Percentiles rank a stretch among this genome's conserved stretches.
phyloP scores from a whole-genome alignment of 352 stramenopile genomes.

The Blastocystis sp. region DNA sequence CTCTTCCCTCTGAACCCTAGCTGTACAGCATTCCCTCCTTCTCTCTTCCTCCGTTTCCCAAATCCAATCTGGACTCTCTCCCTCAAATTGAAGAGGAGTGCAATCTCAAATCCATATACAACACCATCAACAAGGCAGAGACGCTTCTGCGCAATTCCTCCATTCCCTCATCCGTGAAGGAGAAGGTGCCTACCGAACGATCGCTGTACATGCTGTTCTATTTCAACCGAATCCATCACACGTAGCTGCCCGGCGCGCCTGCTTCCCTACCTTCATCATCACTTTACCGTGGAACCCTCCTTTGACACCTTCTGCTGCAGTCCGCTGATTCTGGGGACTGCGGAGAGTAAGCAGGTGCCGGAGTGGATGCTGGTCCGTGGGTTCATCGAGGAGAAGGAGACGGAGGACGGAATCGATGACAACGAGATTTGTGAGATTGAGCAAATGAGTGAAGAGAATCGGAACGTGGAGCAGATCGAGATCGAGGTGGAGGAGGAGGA shows the following conservation, averaged over 20 bases:
- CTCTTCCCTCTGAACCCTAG: not conserved
- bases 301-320: conserved; percentile 56
- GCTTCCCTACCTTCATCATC: conserved; percentile 50
- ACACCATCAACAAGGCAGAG: conserved; percentile 13
- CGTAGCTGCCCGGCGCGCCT: conserved; percentile 30
- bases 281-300: not conserved
- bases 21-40: not conserved
- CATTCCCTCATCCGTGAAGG: not conserved
- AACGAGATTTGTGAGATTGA: not conserved
- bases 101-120: not conserved
- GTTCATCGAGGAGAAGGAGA: conserved; percentile 20
- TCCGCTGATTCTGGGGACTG: not conserved
- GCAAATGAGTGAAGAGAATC: not conserved
- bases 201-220: conserved; percentile 45
- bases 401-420: not conserved
- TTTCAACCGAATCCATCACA: not conserved
- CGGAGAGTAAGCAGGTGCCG: not conserved
- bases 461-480: not conserved
- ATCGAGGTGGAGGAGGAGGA: not conserved
- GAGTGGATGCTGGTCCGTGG: conserved; percentile 28
- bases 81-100: conserved; percentile 10
- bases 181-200: conserved; percentile 10
- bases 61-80: not conserved
- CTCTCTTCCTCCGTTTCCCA: not conserved
- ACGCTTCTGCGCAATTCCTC: not conserved